These are phyloP conservation scores for Mycena pura DNA, from an alignment of 768 basidiomycete genomes.

Conservation along the genomic window DNA sequence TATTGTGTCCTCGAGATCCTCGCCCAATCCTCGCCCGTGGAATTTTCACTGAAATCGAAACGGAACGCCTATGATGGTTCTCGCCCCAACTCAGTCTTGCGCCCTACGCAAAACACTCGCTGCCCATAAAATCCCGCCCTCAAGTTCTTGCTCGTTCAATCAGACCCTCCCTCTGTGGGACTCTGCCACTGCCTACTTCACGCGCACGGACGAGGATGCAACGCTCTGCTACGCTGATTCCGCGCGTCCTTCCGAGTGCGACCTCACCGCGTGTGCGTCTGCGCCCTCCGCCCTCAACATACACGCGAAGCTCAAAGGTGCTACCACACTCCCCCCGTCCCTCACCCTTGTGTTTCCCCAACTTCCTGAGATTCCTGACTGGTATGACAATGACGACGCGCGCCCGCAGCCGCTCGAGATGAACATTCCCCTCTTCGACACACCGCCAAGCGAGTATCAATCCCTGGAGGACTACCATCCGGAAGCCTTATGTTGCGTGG, in stretches of 20 bases:
- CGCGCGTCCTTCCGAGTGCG: conserved; percentile 16
- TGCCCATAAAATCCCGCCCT: neutral
- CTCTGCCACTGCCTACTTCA: conserved; percentile 4
- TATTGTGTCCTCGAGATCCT: too few species aligned
- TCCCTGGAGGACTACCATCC: conserved; percentile 15
- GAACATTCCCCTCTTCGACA: conserved; percentile 7
- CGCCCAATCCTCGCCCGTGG: too few species aligned
- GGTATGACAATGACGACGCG: conserved; percentile 17
- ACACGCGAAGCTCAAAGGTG: too few species aligned
- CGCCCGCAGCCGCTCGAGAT: neutral
- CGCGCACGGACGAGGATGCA: conserved; percentile 12
- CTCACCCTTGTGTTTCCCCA: conserved; percentile 2
- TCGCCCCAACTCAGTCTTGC: neutral
- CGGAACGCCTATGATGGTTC: too few species aligned
- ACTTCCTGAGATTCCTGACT: conserved; percentile 27
- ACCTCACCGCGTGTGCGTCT: conserved; percentile 24
- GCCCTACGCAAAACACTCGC: neutral
- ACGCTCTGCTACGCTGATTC: conserved; percentile 22
- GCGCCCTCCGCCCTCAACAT: conserved; percentile 6
- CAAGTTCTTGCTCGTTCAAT: neutral
- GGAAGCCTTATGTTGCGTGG: conserved; percentile 1
- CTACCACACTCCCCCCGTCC: neutral
- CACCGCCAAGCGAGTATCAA: conserved; percentile 26
- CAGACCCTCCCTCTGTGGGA: neutral
- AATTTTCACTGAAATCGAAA: too few species aligned